Conservation (phyloP, 2,329 filamentous ascomycete species). For the Alternaria ventricosa region DNA sequence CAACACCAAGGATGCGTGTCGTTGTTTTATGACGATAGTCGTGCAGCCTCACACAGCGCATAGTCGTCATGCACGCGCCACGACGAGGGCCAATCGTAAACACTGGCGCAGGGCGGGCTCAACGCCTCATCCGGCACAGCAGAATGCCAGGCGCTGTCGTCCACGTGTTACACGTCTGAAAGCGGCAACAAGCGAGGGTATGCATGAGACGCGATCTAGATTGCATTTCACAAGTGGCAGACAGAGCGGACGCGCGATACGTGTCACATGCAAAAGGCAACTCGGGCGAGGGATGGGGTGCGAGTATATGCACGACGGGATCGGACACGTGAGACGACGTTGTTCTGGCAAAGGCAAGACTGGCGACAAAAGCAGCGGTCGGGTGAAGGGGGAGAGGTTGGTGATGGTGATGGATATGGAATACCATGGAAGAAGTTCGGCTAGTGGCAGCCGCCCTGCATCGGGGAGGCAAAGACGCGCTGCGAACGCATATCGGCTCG, state of each 20-base stretch:
- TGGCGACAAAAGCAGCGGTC: not conserved
- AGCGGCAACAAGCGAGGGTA: slow-evolving; percentile 16
- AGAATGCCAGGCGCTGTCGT: slow-evolving; percentile 14
- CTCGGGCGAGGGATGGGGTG: slow-evolving; percentile 23
- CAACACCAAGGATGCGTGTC: slow-evolving; percentile 3
- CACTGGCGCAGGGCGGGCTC: slow-evolving; percentile 2
- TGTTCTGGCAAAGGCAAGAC: not conserved
- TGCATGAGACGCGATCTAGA: slow-evolving; percentile 20
- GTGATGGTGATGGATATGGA: slow-evolving; percentile 10
- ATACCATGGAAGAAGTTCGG: slow-evolving; percentile 15
- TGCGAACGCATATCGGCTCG: slow-evolving; percentile 26
- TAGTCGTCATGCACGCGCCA: slow-evolving; percentile 1
- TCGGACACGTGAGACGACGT: not conserved
- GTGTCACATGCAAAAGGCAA: slow-evolving; percentile 33
- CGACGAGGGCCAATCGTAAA: slow-evolving; percentile 6
- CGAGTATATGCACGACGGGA: not conserved
- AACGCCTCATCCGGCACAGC: slow-evolving; percentile 14
- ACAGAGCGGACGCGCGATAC: slow-evolving; percentile 16
- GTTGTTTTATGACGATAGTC: slow-evolving; percentile 4
- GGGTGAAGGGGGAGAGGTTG: not conserved
- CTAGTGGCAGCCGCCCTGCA: slow-evolving; percentile 17
- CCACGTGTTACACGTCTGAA: slow-evolving; percentile 30
- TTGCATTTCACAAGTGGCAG: slow-evolving; percentile 20
- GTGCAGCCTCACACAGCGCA: slow-evolving; percentile 4
- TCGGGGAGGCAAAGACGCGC: slow-evolving; percentile 15